phyloP scores from a whole-genome alignment of 768 basidiomycete species.

The Royoungia palumana region DNA sequence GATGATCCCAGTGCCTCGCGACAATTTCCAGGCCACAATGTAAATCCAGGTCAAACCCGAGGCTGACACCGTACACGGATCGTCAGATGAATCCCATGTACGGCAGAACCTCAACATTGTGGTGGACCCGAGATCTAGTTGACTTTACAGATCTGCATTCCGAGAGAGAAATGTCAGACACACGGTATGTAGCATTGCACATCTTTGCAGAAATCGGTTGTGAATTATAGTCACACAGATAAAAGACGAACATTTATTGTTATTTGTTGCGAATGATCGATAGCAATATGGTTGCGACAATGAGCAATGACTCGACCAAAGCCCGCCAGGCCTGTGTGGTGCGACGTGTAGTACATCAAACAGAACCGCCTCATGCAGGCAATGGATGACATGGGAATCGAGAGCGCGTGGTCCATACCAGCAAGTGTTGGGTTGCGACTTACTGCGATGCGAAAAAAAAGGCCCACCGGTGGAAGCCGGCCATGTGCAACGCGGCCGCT shows the following conservation, averaged over 20 bases:
- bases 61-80: neutral
- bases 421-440: neutral
- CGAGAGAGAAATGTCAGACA: neutral
- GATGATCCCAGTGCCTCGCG: neutral
- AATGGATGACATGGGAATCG: conserved; percentile 15
- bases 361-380: conserved; percentile 2
- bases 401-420: neutral
- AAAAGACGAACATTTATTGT: neutral
- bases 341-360: neutral
- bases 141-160: neutral
- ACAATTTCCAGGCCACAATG: neutral
- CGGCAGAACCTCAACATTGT: conserved; percentile 7
- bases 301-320: no score
- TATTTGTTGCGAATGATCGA: neutral
- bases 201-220: no score
- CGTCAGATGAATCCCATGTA: conserved; percentile 3
- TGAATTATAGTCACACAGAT: neutral
- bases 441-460: neutral
- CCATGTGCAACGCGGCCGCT: conserved; percentile 9
- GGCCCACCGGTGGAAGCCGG: neutral
- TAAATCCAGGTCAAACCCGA: conserved; percentile 10
- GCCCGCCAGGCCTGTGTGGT: conserved; percentile 1
- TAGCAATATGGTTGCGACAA: conserved; percentile 1
- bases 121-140: no score
- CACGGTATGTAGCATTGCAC: neutral